phyloP scores from a whole-genome alignment of 768 basidiomycete species.

The Pisolithus sp. region DNA sequence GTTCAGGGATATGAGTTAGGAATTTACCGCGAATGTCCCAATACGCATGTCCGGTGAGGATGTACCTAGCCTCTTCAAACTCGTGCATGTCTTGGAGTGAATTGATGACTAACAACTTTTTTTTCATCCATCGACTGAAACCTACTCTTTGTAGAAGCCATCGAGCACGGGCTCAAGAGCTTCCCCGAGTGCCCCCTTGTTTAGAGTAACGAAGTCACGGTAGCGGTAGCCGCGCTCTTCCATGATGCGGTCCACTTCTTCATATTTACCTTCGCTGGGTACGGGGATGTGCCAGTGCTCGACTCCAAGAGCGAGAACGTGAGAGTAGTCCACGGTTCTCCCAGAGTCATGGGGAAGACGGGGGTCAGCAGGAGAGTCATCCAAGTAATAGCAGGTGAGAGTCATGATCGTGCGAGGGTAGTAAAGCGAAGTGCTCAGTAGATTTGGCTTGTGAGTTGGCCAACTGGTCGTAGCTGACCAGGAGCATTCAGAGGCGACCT shows the following conservation, averaged over 20 bases:
- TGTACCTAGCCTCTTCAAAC: slow-evolving; percentile 92
- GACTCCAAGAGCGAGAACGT: slow-evolving; percentile 55
- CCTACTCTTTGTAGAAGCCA: slow-evolving; percentile 78
- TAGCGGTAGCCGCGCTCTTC: slow-evolving; percentile 74
- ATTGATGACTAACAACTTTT: neutral
- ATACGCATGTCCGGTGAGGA: slow-evolving; percentile 81
- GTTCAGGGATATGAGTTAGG: neutral
- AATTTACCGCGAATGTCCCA: slow-evolving; percentile 82
- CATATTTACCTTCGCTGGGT: slow-evolving; percentile 38
- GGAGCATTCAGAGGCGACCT: too few relatives aligned
- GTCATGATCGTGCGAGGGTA: too few relatives aligned
- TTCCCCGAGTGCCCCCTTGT: slow-evolving; percentile 74
- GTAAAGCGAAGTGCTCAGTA: too few relatives aligned
- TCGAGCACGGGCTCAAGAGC: slow-evolving; percentile 78
- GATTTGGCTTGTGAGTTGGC: too few relatives aligned
- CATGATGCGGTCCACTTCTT: slow-evolving; percentile 57
- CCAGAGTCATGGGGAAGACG: slow-evolving; percentile 71
- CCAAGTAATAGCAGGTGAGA: slow-evolving; percentile 38
- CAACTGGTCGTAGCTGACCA: too few relatives aligned
- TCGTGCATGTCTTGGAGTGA: slow-evolving; percentile 79
- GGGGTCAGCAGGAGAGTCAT: slow-evolving; percentile 75
- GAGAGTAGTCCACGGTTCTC: slow-evolving; percentile 43
- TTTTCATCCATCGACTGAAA: neutral
- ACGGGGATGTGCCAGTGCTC: slow-evolving; percentile 63
- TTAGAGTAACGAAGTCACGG: slow-evolving; percentile 72